phyloP scores from a whole-genome alignment of 306 rosid species.

The Crotalaria pallida region DNA sequence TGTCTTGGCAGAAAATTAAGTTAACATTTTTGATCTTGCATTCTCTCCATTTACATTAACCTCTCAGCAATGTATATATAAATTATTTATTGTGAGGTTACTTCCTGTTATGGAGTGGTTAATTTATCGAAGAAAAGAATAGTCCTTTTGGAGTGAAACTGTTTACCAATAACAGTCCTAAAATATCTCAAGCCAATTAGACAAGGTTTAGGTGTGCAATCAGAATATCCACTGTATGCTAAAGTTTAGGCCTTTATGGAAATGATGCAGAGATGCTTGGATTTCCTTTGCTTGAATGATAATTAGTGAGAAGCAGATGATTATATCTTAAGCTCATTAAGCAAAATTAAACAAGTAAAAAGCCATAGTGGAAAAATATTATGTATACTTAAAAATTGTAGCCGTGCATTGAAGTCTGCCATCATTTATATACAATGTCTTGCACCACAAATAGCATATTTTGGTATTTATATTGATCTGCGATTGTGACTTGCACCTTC shows the following conservation, averaged over 20 bases:
- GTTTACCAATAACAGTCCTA: not conserved
- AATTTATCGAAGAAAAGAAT: not conserved
- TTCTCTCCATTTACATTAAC: not conserved
- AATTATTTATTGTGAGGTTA: too few species aligned
- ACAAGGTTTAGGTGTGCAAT: slow-evolving; percentile 2
- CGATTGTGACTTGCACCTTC: slow-evolving; percentile 14
- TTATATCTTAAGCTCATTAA: not conserved
- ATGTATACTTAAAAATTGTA: not conserved
- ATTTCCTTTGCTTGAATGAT: slow-evolving; percentile 8
- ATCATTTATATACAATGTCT: not conserved
- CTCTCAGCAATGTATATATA: too few species aligned
- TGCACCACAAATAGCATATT: slow-evolving; percentile 14
- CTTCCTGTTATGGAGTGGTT: not conserved
- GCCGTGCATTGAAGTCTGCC: slow-evolving; percentile 4
- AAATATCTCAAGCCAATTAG: not conserved
- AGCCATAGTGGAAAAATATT: not conserved
- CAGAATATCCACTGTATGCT: not conserved
- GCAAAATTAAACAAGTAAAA: not conserved
- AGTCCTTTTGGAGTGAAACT: not conserved
- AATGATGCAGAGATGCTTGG: not conserved
- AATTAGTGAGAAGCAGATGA: not conserved
- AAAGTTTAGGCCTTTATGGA: not conserved
- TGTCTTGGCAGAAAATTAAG: slow-evolving; percentile 6
- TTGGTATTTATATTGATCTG: slow-evolving; percentile 21
- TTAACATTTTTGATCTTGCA: not conserved